These are phyloP conservation scores for Salix koriyanagi DNA, from an alignment of 345 rosid genomes.

Conservation along the genomic window DNA sequence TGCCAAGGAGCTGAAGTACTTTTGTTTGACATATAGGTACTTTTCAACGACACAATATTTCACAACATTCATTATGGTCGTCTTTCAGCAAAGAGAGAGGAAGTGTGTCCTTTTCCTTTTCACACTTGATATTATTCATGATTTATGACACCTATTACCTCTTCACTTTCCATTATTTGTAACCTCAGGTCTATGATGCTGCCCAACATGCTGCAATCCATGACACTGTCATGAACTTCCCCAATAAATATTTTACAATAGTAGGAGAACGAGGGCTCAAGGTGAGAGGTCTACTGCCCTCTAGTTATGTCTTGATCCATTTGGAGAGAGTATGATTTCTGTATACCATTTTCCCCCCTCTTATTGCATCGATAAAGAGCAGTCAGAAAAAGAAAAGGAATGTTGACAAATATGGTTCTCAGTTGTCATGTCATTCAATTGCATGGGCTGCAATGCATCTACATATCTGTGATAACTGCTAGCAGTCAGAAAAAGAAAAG, in stretches of 20 bases:
- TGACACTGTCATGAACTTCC: constrained; percentile 85
- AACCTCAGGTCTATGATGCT: constrained; percentile 82
- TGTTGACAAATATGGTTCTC: too few relatives aligned
- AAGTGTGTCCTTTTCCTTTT: constrained; percentile 40
- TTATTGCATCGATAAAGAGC: too few relatives aligned
- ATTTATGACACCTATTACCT: background rate
- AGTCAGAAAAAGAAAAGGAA: too few relatives aligned
- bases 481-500: too few relatives aligned
- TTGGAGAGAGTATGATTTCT: too few relatives aligned
- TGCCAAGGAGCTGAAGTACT: constrained; percentile 9
- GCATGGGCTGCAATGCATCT: too few relatives aligned
- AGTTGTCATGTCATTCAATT: too few relatives aligned
- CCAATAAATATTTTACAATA: constrained; percentile 80
- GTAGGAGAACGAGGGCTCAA: constrained; percentile 99
- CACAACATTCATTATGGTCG: constrained; percentile 92
- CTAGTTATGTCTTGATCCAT: background rate
- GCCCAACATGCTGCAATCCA: constrained; percentile 94
- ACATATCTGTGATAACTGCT: too few relatives aligned
- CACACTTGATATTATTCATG: background rate
- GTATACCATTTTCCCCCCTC: too few relatives aligned
- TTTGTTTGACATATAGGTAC: constrained; percentile 58
- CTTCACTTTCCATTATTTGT: constrained; percentile 11
- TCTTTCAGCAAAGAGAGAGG: constrained; percentile 88
- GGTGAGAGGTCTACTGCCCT: constrained; percentile 48
- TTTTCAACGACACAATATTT: constrained; percentile 89